Conservation (phyloP, 1,139 yeast genomes). For the Taiozyma onychis region DNA sequence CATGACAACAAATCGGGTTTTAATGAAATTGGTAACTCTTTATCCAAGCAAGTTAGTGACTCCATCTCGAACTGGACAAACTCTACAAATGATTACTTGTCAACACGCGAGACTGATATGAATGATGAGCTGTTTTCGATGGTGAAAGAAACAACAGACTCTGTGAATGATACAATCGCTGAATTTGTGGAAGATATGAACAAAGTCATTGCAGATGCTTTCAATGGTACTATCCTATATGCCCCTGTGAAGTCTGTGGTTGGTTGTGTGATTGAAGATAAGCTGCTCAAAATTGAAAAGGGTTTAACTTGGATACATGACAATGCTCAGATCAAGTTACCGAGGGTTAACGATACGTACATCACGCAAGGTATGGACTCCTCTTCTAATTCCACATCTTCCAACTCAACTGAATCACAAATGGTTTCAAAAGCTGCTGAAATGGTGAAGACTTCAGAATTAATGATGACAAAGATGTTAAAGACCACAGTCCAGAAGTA, state of each 20-base stretch:
- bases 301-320: constrained; percentile 79
- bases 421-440: constrained; percentile 10
- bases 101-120: constrained; percentile 38
- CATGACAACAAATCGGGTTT: constrained; percentile 10
- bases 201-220: constrained; percentile 47
- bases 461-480: constrained; percentile 25
- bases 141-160: constrained; percentile 48
- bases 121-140: constrained; percentile 67
- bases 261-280: constrained; percentile 74
- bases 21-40: constrained; percentile 7
- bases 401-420: not conserved
- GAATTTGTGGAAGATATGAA: constrained; percentile 47
- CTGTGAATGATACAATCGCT: constrained; percentile 51
- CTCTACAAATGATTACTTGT: constrained; percentile 44
- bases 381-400: not conserved
- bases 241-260: constrained; percentile 61
- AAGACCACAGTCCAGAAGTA: constrained; percentile 28
- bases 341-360: constrained; percentile 37
- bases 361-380: constrained; percentile 18
- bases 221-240: constrained; percentile 64
- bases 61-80: constrained; percentile 39
- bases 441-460: constrained; percentile 19
- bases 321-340: constrained; percentile 55
- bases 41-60: constrained; percentile 4
- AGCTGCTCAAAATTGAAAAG: constrained; percentile 53